Evolutionary conservation across 495 filamentous ascomycete species (phyloP).

Genomic region (Penicillium soppii): DNA sequence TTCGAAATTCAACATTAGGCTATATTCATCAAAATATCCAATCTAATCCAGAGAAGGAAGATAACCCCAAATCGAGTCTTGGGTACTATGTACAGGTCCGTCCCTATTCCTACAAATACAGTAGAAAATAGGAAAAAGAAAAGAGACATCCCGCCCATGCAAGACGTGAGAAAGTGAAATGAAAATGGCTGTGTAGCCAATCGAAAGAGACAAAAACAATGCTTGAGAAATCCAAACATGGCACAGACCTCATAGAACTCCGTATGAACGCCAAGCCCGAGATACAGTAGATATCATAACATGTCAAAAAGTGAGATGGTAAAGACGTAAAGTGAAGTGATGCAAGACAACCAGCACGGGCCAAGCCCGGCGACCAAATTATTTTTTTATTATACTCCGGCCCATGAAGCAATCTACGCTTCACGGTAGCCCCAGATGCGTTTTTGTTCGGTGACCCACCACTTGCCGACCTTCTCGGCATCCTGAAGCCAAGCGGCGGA

Average conservation of each 20-base stretch:
- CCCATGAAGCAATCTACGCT: slow-evolving; percentile 6
- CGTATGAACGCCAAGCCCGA: not conserved
- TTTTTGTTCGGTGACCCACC: slow-evolving; percentile 41
- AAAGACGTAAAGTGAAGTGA: not conserved
- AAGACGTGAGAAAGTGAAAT: not conserved
- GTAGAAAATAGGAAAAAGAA: not conserved
- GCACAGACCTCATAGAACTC: not conserved
- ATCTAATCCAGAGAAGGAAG: not conserved
- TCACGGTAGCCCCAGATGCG: slow-evolving; percentile 42
- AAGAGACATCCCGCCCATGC: not conserved
- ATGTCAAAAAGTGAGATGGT: not conserved
- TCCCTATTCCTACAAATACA: slow-evolving; percentile 2
- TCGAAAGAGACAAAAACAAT: not conserved
- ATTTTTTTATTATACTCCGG: not conserved
- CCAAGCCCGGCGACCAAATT: not conserved
- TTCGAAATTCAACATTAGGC: not conserved
- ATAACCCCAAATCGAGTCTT: not conserved
- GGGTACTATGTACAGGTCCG: slow-evolving; percentile 1
- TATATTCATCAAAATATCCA: not conserved
- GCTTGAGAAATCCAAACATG: not conserved
- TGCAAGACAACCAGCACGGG: not conserved
- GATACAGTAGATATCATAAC: slow-evolving; percentile 1
- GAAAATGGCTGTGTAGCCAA: not conserved
- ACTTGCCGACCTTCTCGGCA: slow-evolving; percentile 37
- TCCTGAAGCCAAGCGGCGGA: slow-evolving; percentile 37